These are phyloP conservation scores for Curvularia spicifera DNA, from an alignment of 2,329 filamentous ascomycete species.

Conservation along the genomic window DNA sequence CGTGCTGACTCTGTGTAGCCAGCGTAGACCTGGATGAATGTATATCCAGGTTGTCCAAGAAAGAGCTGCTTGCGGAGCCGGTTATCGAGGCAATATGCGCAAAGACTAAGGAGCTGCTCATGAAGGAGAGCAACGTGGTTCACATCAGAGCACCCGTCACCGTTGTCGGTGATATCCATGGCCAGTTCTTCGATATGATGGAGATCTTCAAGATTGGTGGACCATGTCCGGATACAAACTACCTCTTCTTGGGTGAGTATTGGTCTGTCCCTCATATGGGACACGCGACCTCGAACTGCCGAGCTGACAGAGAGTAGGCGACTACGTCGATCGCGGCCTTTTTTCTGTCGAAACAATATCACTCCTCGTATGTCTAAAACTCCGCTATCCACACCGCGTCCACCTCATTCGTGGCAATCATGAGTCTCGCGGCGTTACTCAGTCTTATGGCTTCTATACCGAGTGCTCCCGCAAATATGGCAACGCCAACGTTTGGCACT, in stretches of 20 bases:
- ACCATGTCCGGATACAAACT: conserved; percentile 97
- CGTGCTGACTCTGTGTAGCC: conserved; percentile 59
- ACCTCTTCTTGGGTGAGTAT: conserved; percentile 84
- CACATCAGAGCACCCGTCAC: conserved; percentile 95
- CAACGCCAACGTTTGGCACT: conserved; percentile 98
- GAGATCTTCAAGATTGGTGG: conserved; percentile 99
- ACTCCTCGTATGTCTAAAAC: conserved; percentile 93
- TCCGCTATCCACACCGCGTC: conserved; percentile 94
- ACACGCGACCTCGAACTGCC: conserved; percentile 30
- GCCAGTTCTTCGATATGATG: conserved; percentile 98
- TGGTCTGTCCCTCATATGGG: conserved; percentile 9
- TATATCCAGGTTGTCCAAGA: conserved; percentile 94
- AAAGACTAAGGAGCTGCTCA: conserved; percentile 97
- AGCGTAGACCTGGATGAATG: conserved; percentile 99
- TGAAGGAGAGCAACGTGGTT: conserved; percentile 99
- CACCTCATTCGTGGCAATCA: conserved; percentile 98
- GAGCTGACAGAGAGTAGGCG: conserved; percentile 63
- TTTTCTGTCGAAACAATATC: conserved; percentile 99
- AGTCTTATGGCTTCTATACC: conserved; percentile 99
- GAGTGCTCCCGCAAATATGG: conserved; percentile 98
- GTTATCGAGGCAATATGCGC: conserved; percentile 99
- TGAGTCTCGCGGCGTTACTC: conserved; percentile 95
- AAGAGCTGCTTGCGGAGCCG: conserved; percentile 94
- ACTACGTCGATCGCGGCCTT: conserved; percentile 97
- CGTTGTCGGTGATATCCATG: conserved; percentile 97